A percentile compares a stretch with the other conserved stretches of the same genome.
Evolutionary conservation across 345 rosid genomes (phyloP).

Genomic region (Rubroshorea leprosula): DNA sequence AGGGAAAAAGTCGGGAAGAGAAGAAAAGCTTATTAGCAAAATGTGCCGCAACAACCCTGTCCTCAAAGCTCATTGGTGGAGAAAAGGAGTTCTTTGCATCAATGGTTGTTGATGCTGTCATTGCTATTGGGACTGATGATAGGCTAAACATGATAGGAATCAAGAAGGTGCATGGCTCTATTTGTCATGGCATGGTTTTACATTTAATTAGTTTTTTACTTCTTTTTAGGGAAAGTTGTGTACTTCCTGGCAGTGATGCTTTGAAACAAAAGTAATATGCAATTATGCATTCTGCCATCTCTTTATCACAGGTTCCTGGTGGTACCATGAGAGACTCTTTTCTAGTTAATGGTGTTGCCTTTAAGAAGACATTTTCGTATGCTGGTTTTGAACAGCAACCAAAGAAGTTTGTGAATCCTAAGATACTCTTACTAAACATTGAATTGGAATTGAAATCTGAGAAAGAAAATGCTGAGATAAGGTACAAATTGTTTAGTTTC

Average conservation of each 20-base stretch:
- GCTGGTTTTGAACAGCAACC: conserved; percentile 99
- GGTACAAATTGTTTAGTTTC: conserved; percentile 34
- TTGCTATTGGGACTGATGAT: conserved; percentile 77
- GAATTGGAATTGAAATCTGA: conserved; percentile 97
- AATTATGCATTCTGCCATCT: neutral
- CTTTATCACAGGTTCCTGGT: conserved; percentile 73
- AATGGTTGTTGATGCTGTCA: conserved; percentile 93
- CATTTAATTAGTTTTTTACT: neutral
- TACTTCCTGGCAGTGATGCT: neutral
- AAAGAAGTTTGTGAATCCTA: conserved; percentile 79
- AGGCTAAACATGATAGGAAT: conserved; percentile 88
- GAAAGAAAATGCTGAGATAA: conserved; percentile 98
- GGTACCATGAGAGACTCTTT: conserved; percentile 97
- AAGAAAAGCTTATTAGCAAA: conserved; percentile 80
- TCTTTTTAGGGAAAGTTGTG: neutral
- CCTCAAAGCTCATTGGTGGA: conserved; percentile 96
- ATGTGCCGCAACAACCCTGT: conserved; percentile 94
- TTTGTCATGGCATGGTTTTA: neutral
- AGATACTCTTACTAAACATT: conserved; percentile 75
- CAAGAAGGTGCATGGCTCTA: conserved; percentile 54
- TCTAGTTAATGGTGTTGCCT: conserved; percentile 95
- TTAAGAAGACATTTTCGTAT: conserved; percentile 97
- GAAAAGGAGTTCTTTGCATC: conserved; percentile 92
- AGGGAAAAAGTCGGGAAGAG: conserved; percentile 87
- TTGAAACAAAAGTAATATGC: neutral